Evolutionary conservation across 2,329 filamentous ascomycete genomes (phyloP), one percentile per base, ranked within the genome.

Genomic region (Dichotomopilus funicola): DNA sequence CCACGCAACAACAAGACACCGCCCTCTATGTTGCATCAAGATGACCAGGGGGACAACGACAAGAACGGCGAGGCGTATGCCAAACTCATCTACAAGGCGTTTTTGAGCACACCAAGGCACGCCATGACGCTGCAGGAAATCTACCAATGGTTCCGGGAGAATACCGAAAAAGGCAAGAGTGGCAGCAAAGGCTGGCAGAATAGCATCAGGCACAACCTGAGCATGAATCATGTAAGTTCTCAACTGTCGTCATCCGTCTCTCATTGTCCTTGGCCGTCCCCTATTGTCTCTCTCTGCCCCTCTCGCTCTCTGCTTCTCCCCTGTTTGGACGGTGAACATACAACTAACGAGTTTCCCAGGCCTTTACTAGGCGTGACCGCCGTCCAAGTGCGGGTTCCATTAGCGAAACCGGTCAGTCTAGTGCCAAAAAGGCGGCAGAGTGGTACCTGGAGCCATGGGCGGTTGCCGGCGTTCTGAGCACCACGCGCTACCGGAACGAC

Each of bases 161-260:
- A 96, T 66, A 96, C 91, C 2, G 80, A 82, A 62, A 96, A 94
- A 70, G 83, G 82, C 4, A 82, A 77, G 51, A 78, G 79, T 46
- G 78, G 76, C 6, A 74, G 71, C 10, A 87, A 85, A 63, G 92
- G 91, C 8, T 97, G 92, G 92, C 88, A 92, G 72, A 97, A 96
- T 71, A 95, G 89, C 68, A 95, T 97, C 61, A 83, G 92, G 2
- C 92, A 97, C 70, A 97, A 97, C 64, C 75, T 97, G 6, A 96
- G 90, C 48, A 96, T 97, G 91, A 97, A 97, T 65, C 79, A 80
- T 58, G 92, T 96, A 82, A 40, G 61, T 55, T 19, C 31, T n/a
- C 33, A 5, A 5, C 31, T 31, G 13, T n/a, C 45, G 36, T 36
- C n/a, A 7, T 36, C 45, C 8, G 10, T 6, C 37, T 10, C 10